A percentile compares a stretch with the other conserved stretches of the same genome.
These are phyloP conservation scores for Inga oerstediana DNA, from an alignment of 306 rosid species.

Conservation along the genomic window DNA sequence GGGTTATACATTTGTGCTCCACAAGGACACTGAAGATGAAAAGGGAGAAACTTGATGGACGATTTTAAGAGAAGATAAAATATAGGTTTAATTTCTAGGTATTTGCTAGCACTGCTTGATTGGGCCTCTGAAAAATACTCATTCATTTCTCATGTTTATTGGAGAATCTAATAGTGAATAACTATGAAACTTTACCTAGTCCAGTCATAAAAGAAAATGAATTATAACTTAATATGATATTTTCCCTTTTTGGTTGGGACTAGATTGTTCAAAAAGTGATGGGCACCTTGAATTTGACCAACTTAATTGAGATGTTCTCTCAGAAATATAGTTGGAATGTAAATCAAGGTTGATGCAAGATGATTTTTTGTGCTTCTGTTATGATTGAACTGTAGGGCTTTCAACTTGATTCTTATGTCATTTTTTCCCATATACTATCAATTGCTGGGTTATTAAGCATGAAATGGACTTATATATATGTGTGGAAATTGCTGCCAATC, in stretches of 20 bases:
- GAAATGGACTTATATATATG: neutral
- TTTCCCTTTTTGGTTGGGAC: neutral
- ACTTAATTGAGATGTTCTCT: slow-evolving; percentile 27
- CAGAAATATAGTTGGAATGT: neutral
- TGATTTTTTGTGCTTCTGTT: slow-evolving; percentile 12
- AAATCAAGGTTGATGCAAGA: slow-evolving; percentile 17
- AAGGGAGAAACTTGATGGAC: neutral
- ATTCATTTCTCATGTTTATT: neutral
- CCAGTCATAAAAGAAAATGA: neutral
- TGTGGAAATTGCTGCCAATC: slow-evolving; percentile 16
- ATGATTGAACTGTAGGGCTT: slow-evolving; percentile 4
- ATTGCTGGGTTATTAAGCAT: slow-evolving; percentile 10
- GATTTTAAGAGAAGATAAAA: neutral
- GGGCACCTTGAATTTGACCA: neutral
- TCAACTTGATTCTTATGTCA: slow-evolving; percentile 27
- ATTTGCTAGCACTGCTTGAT: neutral
- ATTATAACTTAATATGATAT: slow-evolving; percentile 14
- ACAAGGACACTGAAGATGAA: neutral
- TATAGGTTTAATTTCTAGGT: neutral
- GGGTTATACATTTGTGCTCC: slow-evolving; percentile 3
- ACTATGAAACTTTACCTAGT: neutral
- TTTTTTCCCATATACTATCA: neutral
- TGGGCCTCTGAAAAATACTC: neutral
- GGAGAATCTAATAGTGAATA: neutral
- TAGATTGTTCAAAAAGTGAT: slow-evolving; percentile 3